These are phyloP conservation scores for Rhypophila decipiens DNA, from an alignment of 495 filamentous ascomycete genomes.

Conservation along the genomic window DNA sequence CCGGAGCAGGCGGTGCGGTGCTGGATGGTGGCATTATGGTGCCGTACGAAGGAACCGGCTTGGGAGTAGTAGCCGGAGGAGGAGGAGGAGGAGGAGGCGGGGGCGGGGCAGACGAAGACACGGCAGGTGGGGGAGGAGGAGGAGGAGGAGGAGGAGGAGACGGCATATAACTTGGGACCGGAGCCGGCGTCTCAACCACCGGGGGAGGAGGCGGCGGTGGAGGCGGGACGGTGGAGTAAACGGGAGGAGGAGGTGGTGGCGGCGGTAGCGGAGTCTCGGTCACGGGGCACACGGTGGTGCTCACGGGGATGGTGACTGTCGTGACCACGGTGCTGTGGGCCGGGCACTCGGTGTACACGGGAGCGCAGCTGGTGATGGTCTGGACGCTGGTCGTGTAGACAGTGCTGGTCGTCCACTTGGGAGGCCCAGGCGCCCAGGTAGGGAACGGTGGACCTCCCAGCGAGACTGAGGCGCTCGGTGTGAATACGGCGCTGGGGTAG, in stretches of 20 bases:
- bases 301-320: constrained; percentile 25
- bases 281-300: constrained; percentile 32
- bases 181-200: constrained; percentile 5
- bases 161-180: constrained; percentile 8
- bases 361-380: constrained; percentile 25
- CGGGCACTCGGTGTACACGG: constrained; percentile 20
- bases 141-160: constrained; percentile 6
- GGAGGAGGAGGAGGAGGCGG: constrained; percentile 4
- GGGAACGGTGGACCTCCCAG: background rate
- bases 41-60: constrained; percentile 11
- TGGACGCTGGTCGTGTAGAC: constrained; percentile 20
- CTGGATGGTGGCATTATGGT: constrained; percentile 9
- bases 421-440: background rate
- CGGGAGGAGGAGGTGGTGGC: constrained; percentile 9
- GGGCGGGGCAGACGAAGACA: background rate
- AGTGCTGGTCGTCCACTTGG: constrained; percentile 27
- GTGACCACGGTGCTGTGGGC: constrained; percentile 28
- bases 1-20: constrained; percentile 9
- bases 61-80: background rate
- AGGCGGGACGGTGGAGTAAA: constrained; percentile 8
- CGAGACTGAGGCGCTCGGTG: no score
- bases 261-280: constrained; percentile 12
- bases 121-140: constrained; percentile 4
- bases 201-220: constrained; percentile 11
- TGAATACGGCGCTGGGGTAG: background rate